Conservation (phyloP, 345 rosid genomes). For the Citrus maxima region DNA sequence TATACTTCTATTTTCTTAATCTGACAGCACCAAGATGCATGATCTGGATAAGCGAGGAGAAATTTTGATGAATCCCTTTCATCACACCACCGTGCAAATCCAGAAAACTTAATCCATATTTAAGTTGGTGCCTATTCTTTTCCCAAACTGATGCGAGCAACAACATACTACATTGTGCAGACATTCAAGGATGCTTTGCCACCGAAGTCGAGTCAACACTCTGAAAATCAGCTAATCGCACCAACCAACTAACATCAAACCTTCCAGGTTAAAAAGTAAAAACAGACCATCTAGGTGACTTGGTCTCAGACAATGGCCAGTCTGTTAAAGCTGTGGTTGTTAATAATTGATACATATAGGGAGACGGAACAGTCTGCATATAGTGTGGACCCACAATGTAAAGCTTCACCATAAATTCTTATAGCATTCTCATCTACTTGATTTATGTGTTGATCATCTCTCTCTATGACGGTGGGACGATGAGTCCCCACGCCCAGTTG, state of each 20-base stretch:
- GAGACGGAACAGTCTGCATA: background rate
- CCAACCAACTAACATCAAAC: background rate
- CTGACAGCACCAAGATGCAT: too few relatives aligned
- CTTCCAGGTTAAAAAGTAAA: background rate
- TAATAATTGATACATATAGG: background rate
- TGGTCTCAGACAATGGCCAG: background rate
- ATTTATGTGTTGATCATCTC: conserved; percentile 22
- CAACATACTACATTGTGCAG: background rate
- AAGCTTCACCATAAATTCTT: background rate
- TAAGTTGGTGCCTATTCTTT: background rate
- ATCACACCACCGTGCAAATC: too few relatives aligned
- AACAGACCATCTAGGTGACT: background rate
- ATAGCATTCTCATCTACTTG: conserved; percentile 17
- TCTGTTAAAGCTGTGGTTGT: background rate
- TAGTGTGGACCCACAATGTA: background rate
- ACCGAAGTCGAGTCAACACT: background rate
- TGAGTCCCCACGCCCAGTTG: conserved; percentile 22
- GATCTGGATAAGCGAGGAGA: too few relatives aligned
- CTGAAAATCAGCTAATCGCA: background rate
- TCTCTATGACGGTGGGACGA: conserved; percentile 30
- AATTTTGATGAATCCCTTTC: too few relatives aligned
- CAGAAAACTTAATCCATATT: background rate
- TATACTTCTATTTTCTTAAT: too few relatives aligned
- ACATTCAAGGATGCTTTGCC: background rate
- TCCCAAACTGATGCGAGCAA: background rate